Evolutionary conservation across 1,139 yeast genomes (phyloP).

Genomic region (Lodderomyces pseudojiufengensis): DNA sequence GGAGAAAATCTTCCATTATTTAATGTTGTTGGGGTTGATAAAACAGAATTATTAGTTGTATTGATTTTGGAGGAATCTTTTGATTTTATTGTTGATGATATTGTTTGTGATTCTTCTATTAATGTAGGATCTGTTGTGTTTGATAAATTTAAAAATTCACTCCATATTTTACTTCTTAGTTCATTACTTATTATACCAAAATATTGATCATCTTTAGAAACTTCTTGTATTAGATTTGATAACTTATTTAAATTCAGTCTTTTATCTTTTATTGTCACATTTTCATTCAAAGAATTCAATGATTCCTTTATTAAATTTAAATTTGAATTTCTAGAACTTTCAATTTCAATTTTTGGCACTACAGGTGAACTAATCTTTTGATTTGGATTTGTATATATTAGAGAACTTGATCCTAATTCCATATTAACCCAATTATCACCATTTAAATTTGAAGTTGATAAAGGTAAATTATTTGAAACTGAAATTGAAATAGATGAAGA

Average conservation of each 20-base stretch:
- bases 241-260: not conserved
- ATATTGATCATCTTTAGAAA: not conserved
- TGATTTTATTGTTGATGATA: not conserved
- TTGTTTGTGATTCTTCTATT: not conserved
- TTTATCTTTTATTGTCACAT: not conserved
- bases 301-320: constrained; percentile 2
- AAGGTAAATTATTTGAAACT: not conserved
- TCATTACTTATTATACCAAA: constrained; percentile 31
- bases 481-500: not conserved
- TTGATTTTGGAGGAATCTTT: not conserved
- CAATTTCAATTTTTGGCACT: no score
- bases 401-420: constrained; percentile 35
- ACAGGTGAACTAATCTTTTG: constrained; percentile 2
- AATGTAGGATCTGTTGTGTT: not conserved
- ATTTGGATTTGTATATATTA: constrained; percentile 6
- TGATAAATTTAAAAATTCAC: constrained; percentile 30
- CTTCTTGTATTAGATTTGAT: constrained; percentile 13
- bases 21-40: constrained; percentile 4
- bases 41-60: constrained; percentile 1
- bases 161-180: constrained; percentile 47
- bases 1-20: constrained; percentile 9
- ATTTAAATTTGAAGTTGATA: not conserved
- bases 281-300: not conserved
- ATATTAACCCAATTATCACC: constrained; percentile 19
- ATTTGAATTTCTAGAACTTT: no score